Evolutionary conservation across 352 stramenopile species (phyloP), one percentile per base, ranked within the genome.

Genomic region (Albugo candida): DNA sequence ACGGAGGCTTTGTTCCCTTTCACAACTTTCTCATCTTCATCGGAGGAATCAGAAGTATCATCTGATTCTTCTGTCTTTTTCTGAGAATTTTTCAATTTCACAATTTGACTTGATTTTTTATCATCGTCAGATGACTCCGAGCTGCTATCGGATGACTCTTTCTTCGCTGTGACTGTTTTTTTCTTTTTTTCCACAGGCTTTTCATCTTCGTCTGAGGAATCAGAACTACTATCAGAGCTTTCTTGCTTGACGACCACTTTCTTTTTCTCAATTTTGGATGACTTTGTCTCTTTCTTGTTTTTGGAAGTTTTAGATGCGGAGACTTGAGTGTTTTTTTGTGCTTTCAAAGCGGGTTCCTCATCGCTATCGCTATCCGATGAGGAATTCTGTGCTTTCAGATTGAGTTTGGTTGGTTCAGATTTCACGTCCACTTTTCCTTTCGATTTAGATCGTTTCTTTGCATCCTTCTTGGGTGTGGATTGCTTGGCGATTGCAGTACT

Each of bases 181-280:
- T 63, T 63, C 53, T 65, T 59, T 13, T 27, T 49, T 11, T 43
- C 36, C 12, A 24, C 17, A 8, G 8, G 17, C 38, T 43, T 43
- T 24, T 69, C 65, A 47, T 76, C 67, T 36, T 74, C 66, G 31
- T 59, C 70, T 51, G 62, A 75, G 31, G 64, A 77, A 56, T 74
- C 65, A 20, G 67, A 79, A 13, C 59, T 59, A 52, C 27, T 34
- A 31, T 41, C 45, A 16, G 38, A 43, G 20, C 17, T 24, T 48
- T 58, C 40, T 55, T 70, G 59, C 1, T 49, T 51, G 59, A 68
- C 70, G 54, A 70, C 65, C 38, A 51, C 45, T 45, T 53, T 49
- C 10, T 55, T n/a, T 40, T 60, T 58, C n/a, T 54, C 42, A 54
- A 75, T 31, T 31, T 31, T 31, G 24, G 24, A 31, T 31, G 24